Evolutionary conservation across 805 yeast species (phyloP), one percentile per base, ranked within the genome.

Genomic region (Sugiyamaella americana): DNA sequence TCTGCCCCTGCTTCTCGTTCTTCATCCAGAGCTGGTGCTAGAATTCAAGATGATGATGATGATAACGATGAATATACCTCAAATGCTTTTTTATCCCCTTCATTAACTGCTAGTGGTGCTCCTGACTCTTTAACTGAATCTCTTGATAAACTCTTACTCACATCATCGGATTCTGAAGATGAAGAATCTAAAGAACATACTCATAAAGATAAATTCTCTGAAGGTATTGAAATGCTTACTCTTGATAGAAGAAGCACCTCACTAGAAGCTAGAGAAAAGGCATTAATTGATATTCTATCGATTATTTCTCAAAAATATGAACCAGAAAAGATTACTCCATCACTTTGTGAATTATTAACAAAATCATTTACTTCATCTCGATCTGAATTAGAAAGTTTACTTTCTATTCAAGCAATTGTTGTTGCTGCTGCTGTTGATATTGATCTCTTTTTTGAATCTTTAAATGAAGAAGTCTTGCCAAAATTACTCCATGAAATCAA

Each of bases 241-340:
- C 44, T 54, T 16, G 67, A 63, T 43, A 43, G 66, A 13, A 52
- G 63, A 35, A 58, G 54, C 37, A 57, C 63, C 6, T 55, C 64
- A 4, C 52, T 57, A 10, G 59, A 56, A 37, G 63, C 60, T 2
- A 48, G 68, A 2, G 67, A 64, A 47, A 52, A 59, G 46, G 66
- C 69, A 4, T 49, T 64, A 46, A 52, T 50, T 18, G 49, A 51
- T 13, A 52, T 62, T 5, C 48, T 63, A 22, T 43, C 55, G 1
- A 54, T 53, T n/a, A 26, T 62, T n/a, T 55, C 60, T 26, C 52
- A 49, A 44, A 59, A 58, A 46, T 63, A 60, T 44, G 67, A 58
- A 43, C 68, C 68, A 3, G 56, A 47, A 18, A 40, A 51, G 38
- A 41, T 64, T 37, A 50, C 52, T 19, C 44, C 43, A 22, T 43